Evolutionary conservation across 345 rosid species (phyloP), one percentile per base, ranked within the genome.

Genomic region (Lumnitzera racemosa): DNA sequence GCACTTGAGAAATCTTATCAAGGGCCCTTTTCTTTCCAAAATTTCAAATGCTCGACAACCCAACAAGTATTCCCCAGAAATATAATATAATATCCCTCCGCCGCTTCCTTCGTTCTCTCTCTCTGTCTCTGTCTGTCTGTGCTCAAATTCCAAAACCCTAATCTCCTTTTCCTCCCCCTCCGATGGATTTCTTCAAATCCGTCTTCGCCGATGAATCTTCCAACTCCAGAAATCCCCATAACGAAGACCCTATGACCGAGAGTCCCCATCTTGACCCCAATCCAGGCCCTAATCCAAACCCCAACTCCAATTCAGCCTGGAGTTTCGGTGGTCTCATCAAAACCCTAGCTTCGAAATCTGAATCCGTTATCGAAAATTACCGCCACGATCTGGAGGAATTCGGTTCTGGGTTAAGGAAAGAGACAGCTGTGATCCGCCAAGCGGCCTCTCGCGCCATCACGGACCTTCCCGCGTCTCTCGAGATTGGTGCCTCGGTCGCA

Each of bases 111-210:
- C 31, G 1, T 27, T 27, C 5, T 27, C 31, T 27, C 31, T 27
- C 31, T 1, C 3, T 27, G 1, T 2, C 31, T 5, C 31, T 27
- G 3, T 5, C 31, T 27, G 3, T 27, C 31, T 27, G 3, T 27
- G 31, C 31, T 27, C 31, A 1, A 27, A 27, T 3, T 27, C 31
- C 31, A 27, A 27, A 27, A 27, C 31, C 31, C 31, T 27, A 27
- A 27, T 27, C 31, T 5, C 31, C 31, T 27, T 27, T 2, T 27
- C 31, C 31, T 27, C 31, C 52, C 52, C 51, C 53, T 46, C 36
- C 56, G 2, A 90, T 91, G 98, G 70, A 91, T 81, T 84, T 90
- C 82, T 81, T 87, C 76, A 80, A 79, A 63, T 77, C 92, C 23
- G 82, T 82, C 31, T 73, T 87, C 72, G 64, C 84, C 36, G 81